Evolutionary conservation across 495 filamentous ascomycete species (phyloP).

Genomic region (Annulohypoxylon bovei): DNA sequence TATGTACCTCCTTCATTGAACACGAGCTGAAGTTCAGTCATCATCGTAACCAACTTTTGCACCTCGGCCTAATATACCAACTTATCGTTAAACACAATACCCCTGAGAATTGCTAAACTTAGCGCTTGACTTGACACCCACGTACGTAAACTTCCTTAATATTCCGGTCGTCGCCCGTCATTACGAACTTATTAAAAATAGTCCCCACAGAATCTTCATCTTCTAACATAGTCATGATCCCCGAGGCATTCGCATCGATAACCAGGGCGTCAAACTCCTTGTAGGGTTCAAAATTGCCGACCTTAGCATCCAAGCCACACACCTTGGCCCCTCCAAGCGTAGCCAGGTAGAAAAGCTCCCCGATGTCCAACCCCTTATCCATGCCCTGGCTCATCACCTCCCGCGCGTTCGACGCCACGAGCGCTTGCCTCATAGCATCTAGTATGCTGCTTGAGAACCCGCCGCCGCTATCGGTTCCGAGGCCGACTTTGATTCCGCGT

Average conservation of each 20-base stretch:
- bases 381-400: conserved; percentile 59
- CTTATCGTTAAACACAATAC: no score
- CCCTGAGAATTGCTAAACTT: not conserved
- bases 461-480: conserved; percentile 75
- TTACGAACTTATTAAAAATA: conserved; percentile 72
- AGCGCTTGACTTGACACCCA: conserved; percentile 60
- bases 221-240: conserved; percentile 63
- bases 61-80: no score
- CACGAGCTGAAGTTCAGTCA: no score
- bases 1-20: no score
- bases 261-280: conserved; percentile 74
- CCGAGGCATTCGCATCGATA: conserved; percentile 57
- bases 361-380: conserved; percentile 60
- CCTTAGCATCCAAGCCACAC: conserved; percentile 61
- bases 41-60: no score
- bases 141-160: conserved; percentile 66
- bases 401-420: conserved; percentile 67
- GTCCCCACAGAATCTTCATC: conserved; percentile 58
- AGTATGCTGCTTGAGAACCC: conserved; percentile 69
- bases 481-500: conserved; percentile 68
- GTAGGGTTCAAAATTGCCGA: conserved; percentile 68
- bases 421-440: conserved; percentile 67
- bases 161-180: conserved; percentile 73
- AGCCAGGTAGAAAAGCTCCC: conserved; percentile 68
- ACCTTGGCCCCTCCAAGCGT: conserved; percentile 72